Base-by-base conservation (phyloP, 441 rosid genomes). In the Eutrema salsugineum region DNA sequence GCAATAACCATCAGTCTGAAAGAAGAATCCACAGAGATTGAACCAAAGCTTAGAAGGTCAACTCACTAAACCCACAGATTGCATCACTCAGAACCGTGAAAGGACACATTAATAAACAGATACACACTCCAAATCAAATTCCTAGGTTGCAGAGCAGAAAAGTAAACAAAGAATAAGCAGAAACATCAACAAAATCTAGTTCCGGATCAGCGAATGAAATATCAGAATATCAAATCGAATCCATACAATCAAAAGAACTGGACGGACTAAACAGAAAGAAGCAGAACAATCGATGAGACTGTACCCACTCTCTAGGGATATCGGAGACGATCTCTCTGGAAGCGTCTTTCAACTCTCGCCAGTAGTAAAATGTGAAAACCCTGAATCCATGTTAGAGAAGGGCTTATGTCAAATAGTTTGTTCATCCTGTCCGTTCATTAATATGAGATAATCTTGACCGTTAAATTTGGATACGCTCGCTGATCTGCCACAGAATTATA, bases 381-480 rank as follows among this genome's bases (percentile, higher is more conserved):
- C 65, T 39, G 71, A 46, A 15, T 5, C 36, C 11, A 57, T 15
- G 70, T 38, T 46, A 44, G 17, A 48, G 63, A 64, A n/a, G 43
- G 50, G 44, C 68, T 77, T 70, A 70, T 48, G 71, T 20, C 16
- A 36, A 40, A 15, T 47, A 39, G 0, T 17, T 27, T 5, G 30
- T 51, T 42, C 32, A 77, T 77, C 80, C 17, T 77, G 64, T 7
- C 80, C 80, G 68, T 77, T 53, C 36, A 35, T 71, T 77, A 11
- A 11, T 33, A 7, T 51, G 8, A 35, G 15, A 8, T 35, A n/a
- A 66, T 66, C 7, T 24, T 46, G 15, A 59, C 80, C 80, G 73
- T 77, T 43, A 11, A 11, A 28, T 64, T 40, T 22, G 0, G 33
- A 53, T 32, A 3, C 20, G 15, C 40, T 36, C 20, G 10, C 54